phyloP scores from a whole-genome alignment of 2,329 filamentous ascomycete species.

The Aspergillus tamarii region DNA sequence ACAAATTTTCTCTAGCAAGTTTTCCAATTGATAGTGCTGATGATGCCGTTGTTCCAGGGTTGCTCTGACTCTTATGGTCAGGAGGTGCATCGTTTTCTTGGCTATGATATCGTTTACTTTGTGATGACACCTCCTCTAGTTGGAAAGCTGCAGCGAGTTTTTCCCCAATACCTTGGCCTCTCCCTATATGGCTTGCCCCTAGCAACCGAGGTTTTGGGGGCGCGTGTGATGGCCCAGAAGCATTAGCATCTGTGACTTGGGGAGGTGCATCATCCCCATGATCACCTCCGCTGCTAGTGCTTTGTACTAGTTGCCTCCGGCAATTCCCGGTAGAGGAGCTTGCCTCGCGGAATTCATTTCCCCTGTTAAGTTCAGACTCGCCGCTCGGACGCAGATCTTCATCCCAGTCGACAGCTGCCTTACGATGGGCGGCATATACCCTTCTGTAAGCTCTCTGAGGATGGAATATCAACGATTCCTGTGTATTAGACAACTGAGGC shows the following conservation, averaged over 20 bases:
- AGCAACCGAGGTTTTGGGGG: not conserved
- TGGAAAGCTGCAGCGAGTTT: slow-evolving; percentile 29
- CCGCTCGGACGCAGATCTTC: slow-evolving; percentile 34
- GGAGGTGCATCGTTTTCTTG: not conserved
- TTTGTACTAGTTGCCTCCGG: not conserved
- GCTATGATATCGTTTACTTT: not conserved
- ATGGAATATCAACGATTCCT: slow-evolving; percentile 22
- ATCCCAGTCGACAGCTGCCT: slow-evolving; percentile 33
- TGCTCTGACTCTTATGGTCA: not conserved
- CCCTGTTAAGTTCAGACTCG: slow-evolving; percentile 4
- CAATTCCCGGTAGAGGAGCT: not conserved
- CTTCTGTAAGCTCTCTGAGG: slow-evolving; percentile 21
- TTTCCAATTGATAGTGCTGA: not conserved
- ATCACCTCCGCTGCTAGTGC: not conserved
- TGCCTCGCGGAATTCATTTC: not conserved
- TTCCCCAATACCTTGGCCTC: slow-evolving; percentile 26
- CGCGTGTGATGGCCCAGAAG: not conserved
- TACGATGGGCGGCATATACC: slow-evolving; percentile 19
- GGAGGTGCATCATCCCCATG: not conserved
- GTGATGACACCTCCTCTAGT: not conserved
- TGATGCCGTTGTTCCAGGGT: not conserved
- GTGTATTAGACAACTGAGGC: slow-evolving; percentile 15
- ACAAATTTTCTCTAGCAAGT: no score
- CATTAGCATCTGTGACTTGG: not conserved
- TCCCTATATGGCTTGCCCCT: slow-evolving; percentile 16